phyloP scores from a whole-genome alignment of 2,329 filamentous ascomycete genomes.

The Penicillium sp. region DNA sequence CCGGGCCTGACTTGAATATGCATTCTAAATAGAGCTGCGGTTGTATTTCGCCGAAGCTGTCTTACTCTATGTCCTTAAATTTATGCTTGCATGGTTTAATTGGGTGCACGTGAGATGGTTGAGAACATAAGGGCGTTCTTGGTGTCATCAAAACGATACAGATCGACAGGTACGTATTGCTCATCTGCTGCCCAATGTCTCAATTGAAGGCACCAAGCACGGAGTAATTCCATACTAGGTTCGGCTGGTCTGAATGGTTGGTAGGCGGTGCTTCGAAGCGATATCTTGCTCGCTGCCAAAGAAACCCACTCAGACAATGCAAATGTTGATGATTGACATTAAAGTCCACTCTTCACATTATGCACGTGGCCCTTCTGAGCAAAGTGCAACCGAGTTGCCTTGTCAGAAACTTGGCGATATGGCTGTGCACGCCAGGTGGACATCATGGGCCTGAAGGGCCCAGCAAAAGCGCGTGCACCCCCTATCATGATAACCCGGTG shows the following conservation, averaged over 20 bases:
- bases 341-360: neutral
- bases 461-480: neutral
- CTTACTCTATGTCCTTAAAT: neutral
- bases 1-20: neutral
- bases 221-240: neutral
- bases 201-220: neutral
- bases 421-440: neutral
- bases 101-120: neutral
- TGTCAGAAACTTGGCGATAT: neutral
- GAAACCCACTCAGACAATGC: neutral
- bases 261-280: neutral
- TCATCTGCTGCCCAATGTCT: neutral
- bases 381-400: neutral
- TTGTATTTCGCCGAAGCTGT: conserved; percentile 2
- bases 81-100: neutral
- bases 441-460: neutral
- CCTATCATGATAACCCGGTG: neutral
- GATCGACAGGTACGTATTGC: conserved; percentile 4
- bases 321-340: neutral
- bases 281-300: neutral
- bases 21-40: conserved; percentile 4
- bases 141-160: neutral
- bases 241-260: neutral
- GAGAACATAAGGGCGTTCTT: neutral
- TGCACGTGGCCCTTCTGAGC: neutral